Conservation (phyloP, 495 filamentous ascomycete genomes). For the Copromyces sp. region DNA sequence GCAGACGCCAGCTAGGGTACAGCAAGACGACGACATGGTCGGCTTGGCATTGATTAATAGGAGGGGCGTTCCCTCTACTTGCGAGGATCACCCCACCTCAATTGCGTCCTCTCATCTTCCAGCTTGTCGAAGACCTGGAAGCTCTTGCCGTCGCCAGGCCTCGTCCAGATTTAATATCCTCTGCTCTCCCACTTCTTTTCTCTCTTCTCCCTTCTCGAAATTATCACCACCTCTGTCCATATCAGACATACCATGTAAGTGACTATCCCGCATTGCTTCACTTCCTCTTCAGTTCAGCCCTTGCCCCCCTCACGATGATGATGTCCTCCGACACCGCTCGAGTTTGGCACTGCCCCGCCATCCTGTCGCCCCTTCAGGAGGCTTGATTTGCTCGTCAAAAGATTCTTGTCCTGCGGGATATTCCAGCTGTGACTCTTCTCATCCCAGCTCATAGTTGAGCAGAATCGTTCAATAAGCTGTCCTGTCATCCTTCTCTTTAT, state of each 20-base stretch:
- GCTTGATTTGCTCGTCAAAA: background rate
- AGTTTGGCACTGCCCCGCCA: background rate
- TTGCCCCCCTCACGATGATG: background rate
- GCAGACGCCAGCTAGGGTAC: background rate
- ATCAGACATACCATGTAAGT: slow-evolving; percentile 7
- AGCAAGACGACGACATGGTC: background rate
- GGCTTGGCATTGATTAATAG: slow-evolving; percentile 15
- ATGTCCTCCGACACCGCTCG: background rate
- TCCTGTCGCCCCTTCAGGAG: background rate
- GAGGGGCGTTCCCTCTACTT: slow-evolving; percentile 9
- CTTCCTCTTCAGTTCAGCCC: background rate
- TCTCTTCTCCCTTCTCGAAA: slow-evolving; percentile 1
- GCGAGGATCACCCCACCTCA: slow-evolving; percentile 22
- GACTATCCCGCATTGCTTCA: background rate
- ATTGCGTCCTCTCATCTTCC: slow-evolving; percentile 16
- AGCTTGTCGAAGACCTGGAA: slow-evolving; percentile 9
- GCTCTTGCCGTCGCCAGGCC: slow-evolving; percentile 10
- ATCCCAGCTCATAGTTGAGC: slow-evolving; percentile 12
- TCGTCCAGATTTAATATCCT: background rate
- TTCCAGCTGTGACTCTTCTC: slow-evolving; percentile 1
- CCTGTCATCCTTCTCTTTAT: background rate
- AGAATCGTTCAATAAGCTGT: slow-evolving; percentile 9
- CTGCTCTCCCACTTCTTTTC: background rate
- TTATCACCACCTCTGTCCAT: background rate
- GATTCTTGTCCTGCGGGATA: slow-evolving; percentile 16